phyloP scores from a whole-genome alignment of 352 stramenopile genomes.

The Peronospora tabacina region DNA sequence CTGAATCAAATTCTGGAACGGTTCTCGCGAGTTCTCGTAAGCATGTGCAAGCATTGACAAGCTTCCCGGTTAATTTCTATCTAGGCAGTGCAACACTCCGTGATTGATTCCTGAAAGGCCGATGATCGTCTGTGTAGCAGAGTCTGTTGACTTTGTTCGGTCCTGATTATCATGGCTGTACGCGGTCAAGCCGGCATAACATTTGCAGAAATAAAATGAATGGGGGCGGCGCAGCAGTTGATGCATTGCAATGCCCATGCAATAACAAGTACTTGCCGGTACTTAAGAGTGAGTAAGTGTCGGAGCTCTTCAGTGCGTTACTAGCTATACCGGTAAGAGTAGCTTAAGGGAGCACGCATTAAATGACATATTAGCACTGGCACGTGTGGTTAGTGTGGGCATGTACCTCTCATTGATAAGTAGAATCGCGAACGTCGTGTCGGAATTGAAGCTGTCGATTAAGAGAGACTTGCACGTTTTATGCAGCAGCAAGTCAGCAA shows the following conservation, averaged over 20 bases:
- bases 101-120: not conserved
- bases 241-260: not conserved
- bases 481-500: conserved; percentile 1
- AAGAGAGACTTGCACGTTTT: conserved; percentile 10
- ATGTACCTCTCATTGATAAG: not conserved
- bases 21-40: no score
- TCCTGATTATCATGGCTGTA: not conserved
- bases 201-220: conserved; percentile 11
- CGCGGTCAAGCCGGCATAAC: conserved; percentile 14
- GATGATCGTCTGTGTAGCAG: not conserved
- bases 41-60: no score
- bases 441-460: conserved; percentile 12
- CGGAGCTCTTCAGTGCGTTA: not conserved
- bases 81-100: no score
- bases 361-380: not conserved
- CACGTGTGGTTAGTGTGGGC: not conserved
- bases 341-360: no score
- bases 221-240: not conserved
- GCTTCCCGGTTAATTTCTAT: no score
- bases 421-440: conserved; percentile 6
- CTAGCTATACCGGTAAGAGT: no score
- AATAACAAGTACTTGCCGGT: not conserved
- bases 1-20: no score
- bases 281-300: not conserved
- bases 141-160: not conserved